These are phyloP conservation scores for Ceratocystis papillata DNA, from an alignment of 2,329 filamentous ascomycete genomes.

Conservation along the genomic window DNA sequence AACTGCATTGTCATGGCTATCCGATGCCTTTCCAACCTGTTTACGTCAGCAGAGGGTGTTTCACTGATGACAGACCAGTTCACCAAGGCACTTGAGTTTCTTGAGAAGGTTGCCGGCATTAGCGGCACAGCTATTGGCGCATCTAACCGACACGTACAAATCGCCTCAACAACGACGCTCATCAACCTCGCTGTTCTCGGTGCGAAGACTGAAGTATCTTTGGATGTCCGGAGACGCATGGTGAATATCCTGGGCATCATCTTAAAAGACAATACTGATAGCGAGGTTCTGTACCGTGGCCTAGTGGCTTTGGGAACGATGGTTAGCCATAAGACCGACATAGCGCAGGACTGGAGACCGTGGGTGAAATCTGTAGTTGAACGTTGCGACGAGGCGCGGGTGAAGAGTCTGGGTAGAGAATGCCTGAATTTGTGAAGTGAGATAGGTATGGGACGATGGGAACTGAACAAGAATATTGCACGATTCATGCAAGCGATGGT, in stretches of 20 bases:
- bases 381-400: slow-evolving; percentile 38
- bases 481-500: too few relatives aligned
- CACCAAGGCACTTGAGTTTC: slow-evolving; percentile 49
- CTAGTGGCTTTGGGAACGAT: slow-evolving; percentile 72
- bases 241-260: slow-evolving; percentile 53
- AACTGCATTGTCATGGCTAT: slow-evolving; percentile 85
- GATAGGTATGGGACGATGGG: background rate
- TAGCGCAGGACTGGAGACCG: slow-evolving; percentile 25
- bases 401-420: slow-evolving; percentile 40
- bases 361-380: slow-evolving; percentile 38
- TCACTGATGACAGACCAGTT: slow-evolving; percentile 48
- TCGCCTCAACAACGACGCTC: slow-evolving; percentile 69
- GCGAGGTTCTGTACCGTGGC: slow-evolving; percentile 71
- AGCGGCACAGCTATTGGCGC: slow-evolving; percentile 40
- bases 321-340: slow-evolving; percentile 39
- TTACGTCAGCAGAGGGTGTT: slow-evolving; percentile 62
- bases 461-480: background rate
- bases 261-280: slow-evolving; percentile 57
- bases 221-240: slow-evolving; percentile 40
- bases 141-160: slow-evolving; percentile 65
- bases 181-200: slow-evolving; percentile 72
- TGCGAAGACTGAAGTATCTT: slow-evolving; percentile 27
- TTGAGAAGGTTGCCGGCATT: slow-evolving; percentile 51
- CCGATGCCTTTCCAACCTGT: slow-evolving; percentile 73
- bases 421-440: slow-evolving; percentile 32